A percentile compares a stretch with the other conserved stretches of the same genome.
These are phyloP conservation scores for Bryoerythrophyllum caledonicum DNA, from an alignment of 225 moss, liverwort and hornwort genomes.

Conservation along the genomic window DNA sequence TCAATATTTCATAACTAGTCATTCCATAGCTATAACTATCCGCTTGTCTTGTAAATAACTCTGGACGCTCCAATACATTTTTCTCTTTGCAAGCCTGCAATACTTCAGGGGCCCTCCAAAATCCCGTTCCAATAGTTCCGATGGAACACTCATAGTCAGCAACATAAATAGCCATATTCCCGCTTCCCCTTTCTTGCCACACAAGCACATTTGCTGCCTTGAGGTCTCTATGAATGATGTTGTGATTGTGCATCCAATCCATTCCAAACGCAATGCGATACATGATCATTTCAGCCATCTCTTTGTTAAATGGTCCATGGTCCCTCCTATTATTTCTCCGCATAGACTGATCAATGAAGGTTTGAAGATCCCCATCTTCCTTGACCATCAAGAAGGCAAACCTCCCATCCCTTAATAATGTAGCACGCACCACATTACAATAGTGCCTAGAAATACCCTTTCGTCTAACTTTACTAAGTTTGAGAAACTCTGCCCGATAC, in stretches of 20 bases:
- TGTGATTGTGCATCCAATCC: not conserved
- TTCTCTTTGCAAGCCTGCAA: not conserved
- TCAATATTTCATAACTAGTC: not conserved
- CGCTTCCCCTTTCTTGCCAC: not conserved
- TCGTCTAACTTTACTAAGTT: too few relatives aligned
- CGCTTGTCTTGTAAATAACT: not conserved
- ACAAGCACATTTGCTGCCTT: not conserved
- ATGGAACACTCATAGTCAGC: not conserved
- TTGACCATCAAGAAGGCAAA: not conserved
- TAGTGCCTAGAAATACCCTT: too few relatives aligned
- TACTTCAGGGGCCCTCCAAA: not conserved
- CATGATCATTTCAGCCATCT: not conserved
- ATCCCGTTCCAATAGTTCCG: not conserved
- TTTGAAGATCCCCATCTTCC: not conserved
- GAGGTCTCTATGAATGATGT: not conserved
- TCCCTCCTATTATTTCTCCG: not conserved
- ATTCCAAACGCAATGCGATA: not conserved
- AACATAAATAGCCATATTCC: accelerated
- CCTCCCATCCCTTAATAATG: not conserved
- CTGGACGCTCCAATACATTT: not conserved
- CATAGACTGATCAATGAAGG: not conserved
- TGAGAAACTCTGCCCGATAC: too few relatives aligned
- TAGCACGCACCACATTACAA: too few relatives aligned
- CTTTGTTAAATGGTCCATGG: not conserved
- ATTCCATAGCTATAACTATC: not conserved